A percentile compares a stretch with the other conserved stretches of the same genome.
phyloP scores from a whole-genome alignment of 228 moss, liverwort and hornwort species.

The Sphagnum fallax region DNA sequence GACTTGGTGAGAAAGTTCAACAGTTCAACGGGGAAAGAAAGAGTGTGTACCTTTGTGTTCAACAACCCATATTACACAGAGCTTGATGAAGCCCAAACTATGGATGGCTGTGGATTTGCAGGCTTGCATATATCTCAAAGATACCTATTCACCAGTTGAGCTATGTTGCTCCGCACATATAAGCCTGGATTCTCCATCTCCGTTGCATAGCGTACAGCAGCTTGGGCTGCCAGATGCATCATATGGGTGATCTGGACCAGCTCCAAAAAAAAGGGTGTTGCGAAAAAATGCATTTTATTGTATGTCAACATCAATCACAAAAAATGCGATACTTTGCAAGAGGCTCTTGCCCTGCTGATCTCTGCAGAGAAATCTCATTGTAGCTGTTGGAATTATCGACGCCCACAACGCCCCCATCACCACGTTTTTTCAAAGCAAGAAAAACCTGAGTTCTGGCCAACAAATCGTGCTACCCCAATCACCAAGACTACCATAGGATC shows the following conservation, averaged over 20 bases:
- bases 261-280: slow-evolving; percentile 1
- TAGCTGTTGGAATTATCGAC: too few relatives aligned
- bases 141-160: slow-evolving; percentile 28
- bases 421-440: too few relatives aligned
- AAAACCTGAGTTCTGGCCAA: too few relatives aligned
- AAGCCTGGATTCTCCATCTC: slow-evolving; percentile 52
- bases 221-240: slow-evolving; percentile 56
- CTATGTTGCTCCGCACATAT: slow-evolving; percentile 48
- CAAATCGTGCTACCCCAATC: too few relatives aligned
- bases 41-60: slow-evolving; percentile 31
- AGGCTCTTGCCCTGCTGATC: too few relatives aligned
- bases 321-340: background rate
- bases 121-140: slow-evolving; percentile 40
- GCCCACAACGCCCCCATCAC: too few relatives aligned
- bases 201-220: slow-evolving; percentile 48
- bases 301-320: slow-evolving; percentile 45
- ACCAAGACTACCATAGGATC: too few relatives aligned
- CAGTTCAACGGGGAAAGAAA: background rate
- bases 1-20: background rate
- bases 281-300: slow-evolving; percentile 27
- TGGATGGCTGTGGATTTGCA: slow-evolving; percentile 44
- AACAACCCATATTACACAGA: slow-evolving; percentile 30
- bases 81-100: slow-evolving; percentile 50
- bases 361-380: too few relatives aligned
- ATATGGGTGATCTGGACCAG: slow-evolving; percentile 34